A percentile compares a stretch with the other conserved stretches of the same genome.
phyloP scores from a whole-genome alignment of 1,284 basidiomycete species.

The Anthracocystis walkeri region DNA sequence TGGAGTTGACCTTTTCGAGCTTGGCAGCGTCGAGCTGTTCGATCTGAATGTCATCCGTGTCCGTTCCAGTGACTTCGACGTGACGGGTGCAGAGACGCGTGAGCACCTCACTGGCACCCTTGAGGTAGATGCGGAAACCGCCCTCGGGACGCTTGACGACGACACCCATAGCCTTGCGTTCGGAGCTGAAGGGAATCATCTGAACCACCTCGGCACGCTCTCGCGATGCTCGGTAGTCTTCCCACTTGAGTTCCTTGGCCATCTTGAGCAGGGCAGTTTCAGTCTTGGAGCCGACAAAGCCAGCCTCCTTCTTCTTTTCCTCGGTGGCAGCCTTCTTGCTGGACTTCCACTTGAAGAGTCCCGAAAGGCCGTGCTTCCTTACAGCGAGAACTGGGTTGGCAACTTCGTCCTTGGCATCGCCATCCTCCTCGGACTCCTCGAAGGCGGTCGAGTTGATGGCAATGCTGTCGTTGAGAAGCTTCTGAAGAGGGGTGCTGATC shows the following conservation, averaged over 20 bases:
- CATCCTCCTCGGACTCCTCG: slow-evolving; percentile 71
- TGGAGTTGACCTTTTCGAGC: slow-evolving; percentile 83
- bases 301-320: slow-evolving; percentile 60
- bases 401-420: slow-evolving; percentile 6
- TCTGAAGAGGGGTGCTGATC: slow-evolving; percentile 76
- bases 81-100: slow-evolving; percentile 80
- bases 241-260: slow-evolving; percentile 87
- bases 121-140: slow-evolving; percentile 81
- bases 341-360: slow-evolving; percentile 32
- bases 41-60: slow-evolving; percentile 68
- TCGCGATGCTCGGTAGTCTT: slow-evolving; percentile 78
- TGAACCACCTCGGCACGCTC: slow-evolving; percentile 80
- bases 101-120: slow-evolving; percentile 94
- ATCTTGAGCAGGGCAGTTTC: slow-evolving; percentile 92
- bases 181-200: slow-evolving; percentile 94
- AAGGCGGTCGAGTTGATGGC: slow-evolving; percentile 96
- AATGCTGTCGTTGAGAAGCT: slow-evolving; percentile 86
- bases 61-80: slow-evolving; percentile 75
- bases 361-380: slow-evolving; percentile 42
- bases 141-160: slow-evolving; percentile 78
- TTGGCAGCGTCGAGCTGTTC: slow-evolving; percentile 72
- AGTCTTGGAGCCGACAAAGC: slow-evolving; percentile 94
- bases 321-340: slow-evolving; percentile 30
- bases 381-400: slow-evolving; percentile 31
- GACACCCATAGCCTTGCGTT: slow-evolving; percentile 95